Evolutionary conservation across 2,329 filamentous ascomycete genomes (phyloP), one percentile per base, ranked within the genome.

Genomic region (Parafenestella ontariensis): DNA sequence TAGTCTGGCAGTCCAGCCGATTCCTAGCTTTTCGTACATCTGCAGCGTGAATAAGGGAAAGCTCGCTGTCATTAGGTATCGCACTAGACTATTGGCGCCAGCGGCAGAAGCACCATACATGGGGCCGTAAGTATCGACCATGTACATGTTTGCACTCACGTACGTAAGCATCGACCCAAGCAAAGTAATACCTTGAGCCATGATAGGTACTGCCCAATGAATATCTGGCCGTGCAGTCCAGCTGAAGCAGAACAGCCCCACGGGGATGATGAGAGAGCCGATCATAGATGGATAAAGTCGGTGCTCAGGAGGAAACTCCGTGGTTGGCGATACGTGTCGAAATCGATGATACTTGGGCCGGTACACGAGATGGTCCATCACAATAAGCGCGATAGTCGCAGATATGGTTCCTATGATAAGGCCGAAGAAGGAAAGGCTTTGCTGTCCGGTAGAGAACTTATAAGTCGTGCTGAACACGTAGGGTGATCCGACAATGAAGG

Each of bases 31-130:
- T 8, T 21, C 11, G 37, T 11, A 41, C 20, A 41, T 61, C 56
- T 85, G 83, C 1, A 87, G 72, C 0, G 83, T 83, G 59, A 88
- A 88, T 0, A 88, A 68, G 0, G 86, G 86, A 46, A 88, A 88
- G 0, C 77, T 81, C 2, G 81, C 83, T 0, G 82, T 83, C 13
- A 87, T 76, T 0, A 69, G 70, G 58, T 87, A 88, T 23, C 86
- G 72, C 0, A 82, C 76, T 8, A 88, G 72, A 4, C 81, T 81
- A 56, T 87, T 88, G 1, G 86, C 87, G 5, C 82, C 84, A 34
- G 83, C 73, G 0, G 85, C 84, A 50, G 82, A 85, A 1, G 37
- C 37, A 8, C 20, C 37, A 21, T 18, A 15, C 3, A 41, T 9
- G 5, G 37, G 18, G 84, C 85, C 1, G 61, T 87, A 88, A 0